A percentile compares a stretch with the other conserved stretches of the same genome.
Evolutionary conservation across 192 early-diverging fungal genomes (phyloP).

Genomic region (Geranomyces michiganensis): DNA sequence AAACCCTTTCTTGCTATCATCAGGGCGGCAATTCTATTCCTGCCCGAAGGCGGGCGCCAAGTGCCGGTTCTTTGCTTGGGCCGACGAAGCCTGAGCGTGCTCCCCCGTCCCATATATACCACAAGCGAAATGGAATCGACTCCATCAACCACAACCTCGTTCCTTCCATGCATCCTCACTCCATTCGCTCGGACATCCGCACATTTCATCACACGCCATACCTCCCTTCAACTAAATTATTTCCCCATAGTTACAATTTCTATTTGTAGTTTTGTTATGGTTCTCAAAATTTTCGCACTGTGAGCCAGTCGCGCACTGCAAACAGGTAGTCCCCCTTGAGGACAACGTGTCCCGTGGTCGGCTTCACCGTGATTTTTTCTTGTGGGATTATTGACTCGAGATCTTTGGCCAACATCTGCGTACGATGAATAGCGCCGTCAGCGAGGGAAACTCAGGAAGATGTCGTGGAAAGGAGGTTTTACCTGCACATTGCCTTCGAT

Average conservation of each 20-base stretch:
- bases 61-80: conserved; percentile 49
- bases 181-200: no score
- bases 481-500: conserved; percentile 38
- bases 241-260: no score
- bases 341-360: conserved; percentile 18
- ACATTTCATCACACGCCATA: no score
- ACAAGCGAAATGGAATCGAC: no score
- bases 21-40: conserved; percentile 48
- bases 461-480: not conserved
- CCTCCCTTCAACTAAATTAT: no score
- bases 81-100: conserved; percentile 25
- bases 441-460: not conserved
- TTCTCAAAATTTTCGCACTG: conserved; percentile 39
- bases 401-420: conserved; percentile 37
- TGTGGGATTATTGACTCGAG: conserved; percentile 27
- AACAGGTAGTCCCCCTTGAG: conserved; percentile 44
- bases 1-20: not conserved
- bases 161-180: no score
- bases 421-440: not conserved
- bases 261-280: not conserved
- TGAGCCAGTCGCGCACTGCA: conserved; percentile 38
- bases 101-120: not conserved
- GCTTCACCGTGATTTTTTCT: conserved; percentile 29
- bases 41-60: conserved; percentile 47
- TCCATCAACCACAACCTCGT: no score